Conservation (phyloP, 768 basidiomycete species). For the Serendipita sp. region DNA sequence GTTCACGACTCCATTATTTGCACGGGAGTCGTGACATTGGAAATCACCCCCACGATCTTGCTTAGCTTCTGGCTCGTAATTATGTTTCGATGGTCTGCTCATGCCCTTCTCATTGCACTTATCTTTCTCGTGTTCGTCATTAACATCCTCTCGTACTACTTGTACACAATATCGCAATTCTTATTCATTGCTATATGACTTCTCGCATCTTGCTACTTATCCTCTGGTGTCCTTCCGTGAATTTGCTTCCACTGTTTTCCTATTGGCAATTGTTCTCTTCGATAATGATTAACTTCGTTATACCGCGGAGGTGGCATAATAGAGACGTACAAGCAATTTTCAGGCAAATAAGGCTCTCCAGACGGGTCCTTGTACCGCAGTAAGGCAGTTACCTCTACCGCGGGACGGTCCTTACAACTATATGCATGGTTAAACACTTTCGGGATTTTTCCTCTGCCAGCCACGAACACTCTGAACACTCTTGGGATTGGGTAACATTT, state of each 20-base stretch:
- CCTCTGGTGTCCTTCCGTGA: background rate
- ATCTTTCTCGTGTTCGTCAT: background rate
- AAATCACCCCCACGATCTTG: no score
- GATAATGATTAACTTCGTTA: background rate
- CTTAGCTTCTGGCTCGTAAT: no score
- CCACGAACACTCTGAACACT: slow-evolving; percentile 51
- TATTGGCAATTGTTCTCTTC: background rate
- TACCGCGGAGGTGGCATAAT: background rate
- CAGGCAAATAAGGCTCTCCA: background rate
- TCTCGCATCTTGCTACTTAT: background rate
- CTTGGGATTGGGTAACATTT: slow-evolving; percentile 63
- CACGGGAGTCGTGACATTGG: no score
- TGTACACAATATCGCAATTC: slow-evolving; percentile 3
- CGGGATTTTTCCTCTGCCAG: background rate
- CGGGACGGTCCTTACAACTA: slow-evolving; percentile 52
- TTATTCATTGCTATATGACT: background rate
- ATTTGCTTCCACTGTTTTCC: background rate
- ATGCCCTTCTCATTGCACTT: background rate
- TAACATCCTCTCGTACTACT: background rate
- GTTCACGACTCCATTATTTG: no score
- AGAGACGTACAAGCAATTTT: background rate
- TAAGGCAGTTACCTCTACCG: slow-evolving; percentile 49
- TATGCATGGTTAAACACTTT: slow-evolving; percentile 3
- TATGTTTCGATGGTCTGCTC: no score
- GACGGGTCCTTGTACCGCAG: background rate